These are phyloP conservation scores for Geotrichum siamense DNA, from an alignment of 1,139 yeast genomes.

Conservation along the genomic window DNA sequence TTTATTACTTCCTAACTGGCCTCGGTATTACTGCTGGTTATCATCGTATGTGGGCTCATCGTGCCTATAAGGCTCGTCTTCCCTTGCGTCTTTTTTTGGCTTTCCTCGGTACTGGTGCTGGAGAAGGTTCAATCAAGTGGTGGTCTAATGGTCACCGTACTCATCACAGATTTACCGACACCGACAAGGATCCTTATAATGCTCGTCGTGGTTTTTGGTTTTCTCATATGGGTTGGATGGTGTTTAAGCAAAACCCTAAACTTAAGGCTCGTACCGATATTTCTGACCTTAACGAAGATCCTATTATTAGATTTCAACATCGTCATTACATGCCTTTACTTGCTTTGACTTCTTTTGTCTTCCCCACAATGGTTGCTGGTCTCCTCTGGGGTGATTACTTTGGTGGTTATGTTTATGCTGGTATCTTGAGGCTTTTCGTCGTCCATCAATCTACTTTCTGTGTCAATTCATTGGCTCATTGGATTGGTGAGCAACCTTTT, in stretches of 20 bases:
- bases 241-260: conserved; percentile 86
- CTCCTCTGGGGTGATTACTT: conserved; percentile 77
- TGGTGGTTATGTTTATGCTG: conserved; percentile 93
- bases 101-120: conserved; percentile 87
- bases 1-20: conserved; percentile 68
- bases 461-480: conserved; percentile 96
- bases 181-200: conserved; percentile 93
- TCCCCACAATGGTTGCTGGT: conserved; percentile 76
- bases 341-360: conserved; percentile 56
- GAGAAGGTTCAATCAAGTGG: conserved; percentile 97
- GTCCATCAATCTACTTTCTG: conserved; percentile 98
- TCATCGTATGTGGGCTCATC: conserved; percentile 84
- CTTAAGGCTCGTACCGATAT: conserved; percentile 94
- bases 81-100: conserved; percentile 72
- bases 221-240: conserved; percentile 98
- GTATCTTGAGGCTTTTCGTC: conserved; percentile 69
- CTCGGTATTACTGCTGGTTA: conserved; percentile 94
- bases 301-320: conserved; percentile 90
- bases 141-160: conserved; percentile 97
- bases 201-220: conserved; percentile 95
- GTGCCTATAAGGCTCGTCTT: conserved; percentile 67
- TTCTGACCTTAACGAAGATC: conserved; percentile 81
- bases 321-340: conserved; percentile 73
- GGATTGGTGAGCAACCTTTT: conserved; percentile 97
- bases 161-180: conserved; percentile 96